phyloP scores from a whole-genome alignment of 2,329 filamentous ascomycete genomes.

The Xylariaceae sp. region DNA sequence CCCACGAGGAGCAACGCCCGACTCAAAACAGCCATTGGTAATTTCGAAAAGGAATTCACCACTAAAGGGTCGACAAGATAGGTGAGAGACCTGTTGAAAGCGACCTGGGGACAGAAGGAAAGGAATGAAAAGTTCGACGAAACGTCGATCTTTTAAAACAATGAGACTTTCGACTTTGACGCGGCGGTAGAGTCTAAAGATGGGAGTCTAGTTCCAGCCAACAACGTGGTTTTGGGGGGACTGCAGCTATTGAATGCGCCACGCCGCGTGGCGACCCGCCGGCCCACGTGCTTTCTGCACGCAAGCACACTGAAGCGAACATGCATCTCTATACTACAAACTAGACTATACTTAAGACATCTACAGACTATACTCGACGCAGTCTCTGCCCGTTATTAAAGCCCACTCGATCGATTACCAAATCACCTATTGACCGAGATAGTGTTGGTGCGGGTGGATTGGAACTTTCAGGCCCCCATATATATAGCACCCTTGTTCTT shows the following conservation, averaged over 20 bases:
- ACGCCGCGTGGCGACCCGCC: slow-evolving; percentile 6
- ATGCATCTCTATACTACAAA: too few relatives aligned
- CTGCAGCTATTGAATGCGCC: neutral
- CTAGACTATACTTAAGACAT: too few relatives aligned
- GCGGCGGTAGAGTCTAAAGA: neutral
- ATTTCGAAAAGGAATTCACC: neutral
- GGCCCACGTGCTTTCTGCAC: neutral
- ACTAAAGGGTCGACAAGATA: neutral
- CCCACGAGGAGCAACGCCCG: slow-evolving; percentile 11
- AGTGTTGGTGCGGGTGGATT: too few relatives aligned
- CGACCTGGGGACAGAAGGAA: neutral
- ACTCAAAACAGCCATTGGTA: slow-evolving; percentile 13
- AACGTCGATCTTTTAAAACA: too few relatives aligned
- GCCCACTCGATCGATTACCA: too few relatives aligned
- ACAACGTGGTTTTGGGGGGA: neutral
- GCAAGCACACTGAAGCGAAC: too few relatives aligned
- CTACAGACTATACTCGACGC: too few relatives aligned
- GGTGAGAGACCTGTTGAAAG: slow-evolving; percentile 1
- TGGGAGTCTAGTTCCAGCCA: neutral
- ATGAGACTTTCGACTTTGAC: too few relatives aligned
- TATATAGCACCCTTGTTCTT: too few relatives aligned
- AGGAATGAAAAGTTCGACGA: neutral
- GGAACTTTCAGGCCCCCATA: too few relatives aligned
- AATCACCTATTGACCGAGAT: too few relatives aligned
- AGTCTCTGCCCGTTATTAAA: too few relatives aligned